Conservation (phyloP, 495 filamentous ascomycete genomes). For the Aspergillus saccharolyticus region DNA sequence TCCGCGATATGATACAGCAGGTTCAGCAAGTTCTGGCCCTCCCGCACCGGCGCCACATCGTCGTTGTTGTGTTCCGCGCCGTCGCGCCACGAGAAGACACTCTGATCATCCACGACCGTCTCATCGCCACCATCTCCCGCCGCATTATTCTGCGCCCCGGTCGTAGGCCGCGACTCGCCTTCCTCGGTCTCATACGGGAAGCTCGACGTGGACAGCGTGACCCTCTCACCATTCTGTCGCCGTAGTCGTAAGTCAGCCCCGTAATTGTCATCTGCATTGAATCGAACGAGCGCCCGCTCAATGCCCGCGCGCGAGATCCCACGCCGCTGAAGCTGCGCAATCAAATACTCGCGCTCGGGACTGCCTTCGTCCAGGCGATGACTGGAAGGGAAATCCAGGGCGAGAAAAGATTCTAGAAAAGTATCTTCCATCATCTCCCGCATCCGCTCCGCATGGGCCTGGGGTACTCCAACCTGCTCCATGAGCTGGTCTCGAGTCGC, state of each 20-base stretch:
- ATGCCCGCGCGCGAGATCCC: constrained; percentile 41
- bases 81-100: constrained; percentile 53
- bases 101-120: constrained; percentile 56
- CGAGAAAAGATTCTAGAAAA: constrained; percentile 47
- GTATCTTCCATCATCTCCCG: constrained; percentile 49
- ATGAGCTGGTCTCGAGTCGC: constrained; percentile 44
- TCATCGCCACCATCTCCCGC: constrained; percentile 42
- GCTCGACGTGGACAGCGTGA: constrained; percentile 38
- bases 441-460: constrained; percentile 42
- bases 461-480: constrained; percentile 38
- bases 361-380: constrained; percentile 33
- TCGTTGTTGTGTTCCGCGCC: constrained; percentile 35
- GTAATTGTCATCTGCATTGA: constrained; percentile 41
- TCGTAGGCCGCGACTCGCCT: constrained; percentile 9
- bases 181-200: constrained; percentile 40
- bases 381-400: constrained; percentile 39
- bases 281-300: constrained; percentile 35
- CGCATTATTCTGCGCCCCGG: constrained; percentile 29
- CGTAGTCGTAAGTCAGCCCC: constrained; percentile 42
- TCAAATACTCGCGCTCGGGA: constrained; percentile 35
- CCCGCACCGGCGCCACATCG: constrained; percentile 52
- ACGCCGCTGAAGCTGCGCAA: constrained; percentile 37
- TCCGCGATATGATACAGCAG: constrained; percentile 76
- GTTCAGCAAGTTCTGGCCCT: constrained; percentile 67
- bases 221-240: constrained; percentile 39